These are phyloP conservation scores for Sphagnum contortum DNA, from an alignment of 225 moss, liverwort and hornwort genomes.

Conservation along the genomic window DNA sequence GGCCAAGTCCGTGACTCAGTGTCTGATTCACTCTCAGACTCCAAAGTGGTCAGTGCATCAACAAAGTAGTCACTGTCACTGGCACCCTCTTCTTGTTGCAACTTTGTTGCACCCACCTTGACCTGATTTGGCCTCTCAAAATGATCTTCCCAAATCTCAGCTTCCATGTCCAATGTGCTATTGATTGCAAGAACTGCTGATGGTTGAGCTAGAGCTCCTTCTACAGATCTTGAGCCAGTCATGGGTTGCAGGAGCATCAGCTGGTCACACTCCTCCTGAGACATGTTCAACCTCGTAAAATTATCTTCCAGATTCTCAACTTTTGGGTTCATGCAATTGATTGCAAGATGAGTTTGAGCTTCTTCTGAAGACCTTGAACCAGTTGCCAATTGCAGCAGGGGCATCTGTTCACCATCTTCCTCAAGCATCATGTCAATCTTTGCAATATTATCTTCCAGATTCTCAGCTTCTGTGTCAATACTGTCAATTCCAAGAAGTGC, in stretches of 20 bases:
- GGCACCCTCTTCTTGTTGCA: slow-evolving; percentile 20
- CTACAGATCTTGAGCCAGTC: slow-evolving; percentile 2
- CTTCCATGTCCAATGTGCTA: slow-evolving; percentile 6
- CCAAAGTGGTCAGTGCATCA: slow-evolving; percentile 47
- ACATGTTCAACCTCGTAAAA: too few relatives aligned
- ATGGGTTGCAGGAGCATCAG: too few relatives aligned
- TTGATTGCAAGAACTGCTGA: slow-evolving; percentile 19
- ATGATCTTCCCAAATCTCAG: background rate
- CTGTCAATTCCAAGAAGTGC: too few relatives aligned
- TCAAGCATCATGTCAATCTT: too few relatives aligned
- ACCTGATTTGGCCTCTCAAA: slow-evolving; percentile 2
- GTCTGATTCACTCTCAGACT: slow-evolving; percentile 35
- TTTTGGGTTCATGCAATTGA: slow-evolving; percentile 22
- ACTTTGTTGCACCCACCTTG: slow-evolving; percentile 1
- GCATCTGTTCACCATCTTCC: too few relatives aligned
- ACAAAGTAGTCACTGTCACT: slow-evolving; percentile 22
- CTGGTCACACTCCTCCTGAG: too few relatives aligned
- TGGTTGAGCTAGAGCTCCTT: slow-evolving; percentile 20
- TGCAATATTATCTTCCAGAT: too few relatives aligned
- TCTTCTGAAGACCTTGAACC: slow-evolving; percentile 12
- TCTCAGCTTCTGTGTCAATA: too few relatives aligned
- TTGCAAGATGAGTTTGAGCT: slow-evolving; percentile 26
- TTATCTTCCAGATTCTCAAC: too few relatives aligned
- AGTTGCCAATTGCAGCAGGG: background rate
- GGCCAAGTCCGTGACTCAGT: slow-evolving; percentile 6